These are phyloP conservation scores for Corrigiola litoralis DNA, from an alignment of 179 eudicot genomes.

Conservation along the genomic window DNA sequence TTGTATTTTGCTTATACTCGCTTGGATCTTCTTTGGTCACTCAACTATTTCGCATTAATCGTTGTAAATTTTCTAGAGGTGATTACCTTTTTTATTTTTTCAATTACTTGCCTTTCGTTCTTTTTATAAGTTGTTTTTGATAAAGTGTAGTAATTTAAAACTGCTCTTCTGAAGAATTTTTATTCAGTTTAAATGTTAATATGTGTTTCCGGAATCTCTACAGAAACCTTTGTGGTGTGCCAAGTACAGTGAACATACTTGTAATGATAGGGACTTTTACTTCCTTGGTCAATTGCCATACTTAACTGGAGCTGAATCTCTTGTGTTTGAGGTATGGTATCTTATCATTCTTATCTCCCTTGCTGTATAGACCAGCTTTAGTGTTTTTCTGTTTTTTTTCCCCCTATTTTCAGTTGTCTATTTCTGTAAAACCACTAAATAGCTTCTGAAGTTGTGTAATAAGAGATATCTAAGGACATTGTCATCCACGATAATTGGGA, in stretches of 20 bases:
- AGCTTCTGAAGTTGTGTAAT: not conserved
- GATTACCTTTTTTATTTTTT: slow-evolving; percentile 8
- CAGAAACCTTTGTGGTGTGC: slow-evolving; percentile 96
- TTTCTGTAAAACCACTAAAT: not conserved
- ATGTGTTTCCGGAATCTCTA: slow-evolving; percentile 19
- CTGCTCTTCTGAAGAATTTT: slow-evolving; percentile 2
- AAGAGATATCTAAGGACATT: no score
- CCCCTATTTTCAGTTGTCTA: not conserved
- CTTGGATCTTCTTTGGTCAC: slow-evolving; percentile 69
- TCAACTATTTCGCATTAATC: slow-evolving; percentile 72
- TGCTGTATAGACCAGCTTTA: not conserved
- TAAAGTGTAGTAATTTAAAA: slow-evolving; percentile 1
- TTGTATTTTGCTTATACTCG: slow-evolving; percentile 63
- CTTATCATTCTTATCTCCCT: not conserved
- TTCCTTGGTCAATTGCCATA: slow-evolving; percentile 85
- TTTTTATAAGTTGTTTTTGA: no score
- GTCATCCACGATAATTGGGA: no score
- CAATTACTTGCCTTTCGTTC: not conserved
- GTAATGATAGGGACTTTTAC: slow-evolving; percentile 67
- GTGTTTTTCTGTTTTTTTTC: not conserved
- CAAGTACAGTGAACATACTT: slow-evolving; percentile 35
- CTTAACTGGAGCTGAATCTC: slow-evolving; percentile 59
- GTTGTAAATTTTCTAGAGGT: slow-evolving; percentile 82
- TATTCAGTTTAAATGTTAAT: not conserved
- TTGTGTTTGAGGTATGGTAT: slow-evolving; percentile 61